These are phyloP conservation scores for Chlamydomonas sphaeroides DNA, from an alignment of 139 green algal species.

Conservation along the genomic window DNA sequence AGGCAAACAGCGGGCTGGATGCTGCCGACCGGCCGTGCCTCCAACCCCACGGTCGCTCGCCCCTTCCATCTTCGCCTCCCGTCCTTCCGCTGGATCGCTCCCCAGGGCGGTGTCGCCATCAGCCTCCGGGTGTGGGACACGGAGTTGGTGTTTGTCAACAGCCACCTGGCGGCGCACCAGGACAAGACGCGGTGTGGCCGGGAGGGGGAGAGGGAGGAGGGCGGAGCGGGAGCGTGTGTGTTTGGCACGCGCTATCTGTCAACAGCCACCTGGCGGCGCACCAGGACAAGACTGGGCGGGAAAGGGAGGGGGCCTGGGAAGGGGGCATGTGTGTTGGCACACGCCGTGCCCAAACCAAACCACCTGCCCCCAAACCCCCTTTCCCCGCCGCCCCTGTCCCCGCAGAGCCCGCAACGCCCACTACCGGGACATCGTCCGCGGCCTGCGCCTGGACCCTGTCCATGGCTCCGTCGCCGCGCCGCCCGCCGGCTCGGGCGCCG, in stretches of 20 bases:
- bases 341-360: background rate
- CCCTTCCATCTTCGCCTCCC: background rate
- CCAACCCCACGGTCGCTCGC: too few relatives aligned
- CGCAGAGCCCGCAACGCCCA: conserved; percentile 33
- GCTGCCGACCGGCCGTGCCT: too few relatives aligned
- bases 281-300: conserved; percentile 60
- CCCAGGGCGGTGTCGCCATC: conserved; percentile 28
- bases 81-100: too few relatives aligned
- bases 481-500: too few relatives aligned
- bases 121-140: conserved; percentile 60
- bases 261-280: conserved; percentile 77
- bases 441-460: conserved; percentile 47
- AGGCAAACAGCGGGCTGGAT: too few relatives aligned
- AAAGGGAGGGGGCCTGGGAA: background rate
- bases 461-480: too few relatives aligned
- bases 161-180: conserved; percentile 76
- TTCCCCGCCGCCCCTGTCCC: background rate
- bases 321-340: background rate
- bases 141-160: conserved; percentile 76
- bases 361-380: background rate
- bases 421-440: conserved; percentile 57
- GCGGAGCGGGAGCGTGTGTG: conserved; percentile 31
- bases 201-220: background rate
- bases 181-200: conserved; percentile 52
- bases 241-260: conserved; percentile 75